These are phyloP conservation scores for Vigna trinervia DNA, from an alignment of 306 rosid genomes.

Conservation along the genomic window DNA sequence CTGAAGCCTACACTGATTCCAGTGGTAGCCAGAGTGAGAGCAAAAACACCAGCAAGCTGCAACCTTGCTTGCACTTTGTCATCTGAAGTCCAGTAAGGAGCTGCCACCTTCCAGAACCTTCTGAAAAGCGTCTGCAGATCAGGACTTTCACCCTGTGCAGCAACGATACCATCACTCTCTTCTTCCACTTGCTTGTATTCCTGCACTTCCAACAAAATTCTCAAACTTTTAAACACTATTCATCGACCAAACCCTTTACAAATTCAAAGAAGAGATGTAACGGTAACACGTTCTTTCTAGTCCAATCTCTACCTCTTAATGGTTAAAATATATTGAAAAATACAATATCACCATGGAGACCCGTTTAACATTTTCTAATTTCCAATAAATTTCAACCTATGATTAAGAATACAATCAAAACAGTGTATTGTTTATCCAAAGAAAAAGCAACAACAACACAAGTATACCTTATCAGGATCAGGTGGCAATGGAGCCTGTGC, in stretches of 20 bases:
- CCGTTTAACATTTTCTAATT: not conserved
- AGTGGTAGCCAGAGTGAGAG: conserved; percentile 90
- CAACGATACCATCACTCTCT: conserved; percentile 39
- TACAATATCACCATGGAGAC: not conserved
- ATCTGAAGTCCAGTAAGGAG: conserved; percentile 87
- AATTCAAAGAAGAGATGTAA: not conserved
- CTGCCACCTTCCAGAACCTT: conserved; percentile 96
- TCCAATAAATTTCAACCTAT: not conserved
- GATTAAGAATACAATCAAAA: not conserved
- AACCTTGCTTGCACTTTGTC: conserved; percentile 80
- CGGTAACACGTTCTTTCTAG: not conserved
- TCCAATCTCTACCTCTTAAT: not conserved
- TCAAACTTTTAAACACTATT: conserved; percentile 24
- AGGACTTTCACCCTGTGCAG: conserved; percentile 55
- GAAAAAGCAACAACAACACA: conserved; percentile 12
- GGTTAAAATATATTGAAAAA: not conserved
- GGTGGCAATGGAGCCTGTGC: conserved; percentile 49
- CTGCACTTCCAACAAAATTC: conserved; percentile 47
- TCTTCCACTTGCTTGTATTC: conserved; percentile 22
- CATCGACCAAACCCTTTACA: conserved; percentile 12
- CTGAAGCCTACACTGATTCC: conserved; percentile 96
- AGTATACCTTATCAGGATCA: conserved; percentile 59
- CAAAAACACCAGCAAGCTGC: conserved; percentile 85
- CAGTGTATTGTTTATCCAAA: not conserved
- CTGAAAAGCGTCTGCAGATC: conserved; percentile 67